Evolutionary conservation across 176 grass and related monocot genomes (phyloP), one percentile per base, ranked within the genome.

Genomic region (Zizania latifolia): DNA sequence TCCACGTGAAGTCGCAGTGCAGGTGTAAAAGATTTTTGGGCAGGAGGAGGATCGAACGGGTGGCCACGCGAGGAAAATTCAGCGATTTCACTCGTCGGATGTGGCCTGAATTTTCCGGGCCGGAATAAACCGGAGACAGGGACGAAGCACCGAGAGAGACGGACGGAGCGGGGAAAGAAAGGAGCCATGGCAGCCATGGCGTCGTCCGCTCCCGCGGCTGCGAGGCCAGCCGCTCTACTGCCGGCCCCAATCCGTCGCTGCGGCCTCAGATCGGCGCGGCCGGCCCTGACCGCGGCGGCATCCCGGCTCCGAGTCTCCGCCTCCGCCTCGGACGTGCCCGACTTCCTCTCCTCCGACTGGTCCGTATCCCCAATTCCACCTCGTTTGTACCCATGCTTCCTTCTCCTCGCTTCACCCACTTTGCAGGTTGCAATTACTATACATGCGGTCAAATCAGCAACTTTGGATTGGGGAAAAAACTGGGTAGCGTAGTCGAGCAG

Each of bases 271-370:
- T 58, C 58, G 29, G 31, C 10, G 23, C 68, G 33, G 2, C 17
- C 39, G 15, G 6, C 33, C 46, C 33, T 51, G 64, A 22, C 12
- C 8, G 59, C 64, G 1, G 63, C 58, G 31, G 65, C 65, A 4
- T 30, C 22, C 77, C 80, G 80, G 48, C 8, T 81, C 62, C 74
- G 74, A 55, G 24, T 74, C 71, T 65, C 68, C 10, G 61, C 72
- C 22, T 80, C 80, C 65, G 74, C 82, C 29, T 92, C 86, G 13
- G 94, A 89, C 44, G 70, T 97, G 10, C 94, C 94, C 22, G 90
- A 97, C 78, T 97, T 89, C 74, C 88, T 97, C 74, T 91, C 94
- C 70, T 89, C 90, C 73, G 76, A 83, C 74, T 97, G 90, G 94
- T 93, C 29, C 12, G 81, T 73, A 64, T 36, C 13, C 51, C 50